Percentiles rank a stretch among this genome's conserved stretches.
phyloP scores from a whole-genome alignment of 2,329 filamentous ascomycete species.

The Ceratocystiopsis brevicomis region DNA sequence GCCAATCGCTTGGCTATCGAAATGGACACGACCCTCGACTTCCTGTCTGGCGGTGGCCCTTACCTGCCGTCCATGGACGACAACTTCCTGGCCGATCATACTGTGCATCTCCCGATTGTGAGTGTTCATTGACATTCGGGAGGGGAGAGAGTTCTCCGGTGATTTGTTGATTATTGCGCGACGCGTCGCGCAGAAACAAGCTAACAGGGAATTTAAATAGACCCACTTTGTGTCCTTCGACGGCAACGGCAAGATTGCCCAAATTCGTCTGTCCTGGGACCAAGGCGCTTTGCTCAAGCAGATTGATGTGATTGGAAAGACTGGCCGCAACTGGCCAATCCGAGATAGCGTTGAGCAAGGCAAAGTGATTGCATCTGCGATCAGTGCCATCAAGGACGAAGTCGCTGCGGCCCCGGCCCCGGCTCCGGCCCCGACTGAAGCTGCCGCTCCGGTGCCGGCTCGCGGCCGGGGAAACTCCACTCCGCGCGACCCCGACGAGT shows the following conservation, averaged over 20 bases:
- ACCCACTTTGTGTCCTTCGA: slow-evolving; percentile 81
- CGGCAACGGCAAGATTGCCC: slow-evolving; percentile 54
- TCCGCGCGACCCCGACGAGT: slow-evolving; percentile 45
- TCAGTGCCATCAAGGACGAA: slow-evolving; percentile 35
- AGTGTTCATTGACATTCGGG: slow-evolving; percentile 19
- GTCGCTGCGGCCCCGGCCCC: slow-evolving; percentile 3
- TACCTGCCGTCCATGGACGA: slow-evolving; percentile 84
- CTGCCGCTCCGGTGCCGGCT: slow-evolving; percentile 12
- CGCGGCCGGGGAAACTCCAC: slow-evolving; percentile 33
- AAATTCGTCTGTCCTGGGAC: slow-evolving; percentile 88
- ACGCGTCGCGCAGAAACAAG: not conserved
- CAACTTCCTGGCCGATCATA: slow-evolving; percentile 76
- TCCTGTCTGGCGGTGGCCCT: slow-evolving; percentile 59
- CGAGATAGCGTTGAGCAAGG: slow-evolving; percentile 70
- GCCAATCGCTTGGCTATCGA: slow-evolving; percentile 53
- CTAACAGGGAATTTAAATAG: slow-evolving; percentile 22
- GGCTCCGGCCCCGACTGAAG: slow-evolving; percentile 6
- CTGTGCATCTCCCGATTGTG: slow-evolving; percentile 66
- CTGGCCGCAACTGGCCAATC: slow-evolving; percentile 88
- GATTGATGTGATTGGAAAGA: slow-evolving; percentile 79
- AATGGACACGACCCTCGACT: slow-evolving; percentile 67
- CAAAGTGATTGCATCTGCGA: slow-evolving; percentile 48
- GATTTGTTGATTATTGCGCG: not conserved
- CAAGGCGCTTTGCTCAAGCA: slow-evolving; percentile 85
- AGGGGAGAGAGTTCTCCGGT: no score